Evolutionary conservation across 2,329 filamentous ascomycete species (phyloP).

Genomic region (Pestalotiopsis sp.): DNA sequence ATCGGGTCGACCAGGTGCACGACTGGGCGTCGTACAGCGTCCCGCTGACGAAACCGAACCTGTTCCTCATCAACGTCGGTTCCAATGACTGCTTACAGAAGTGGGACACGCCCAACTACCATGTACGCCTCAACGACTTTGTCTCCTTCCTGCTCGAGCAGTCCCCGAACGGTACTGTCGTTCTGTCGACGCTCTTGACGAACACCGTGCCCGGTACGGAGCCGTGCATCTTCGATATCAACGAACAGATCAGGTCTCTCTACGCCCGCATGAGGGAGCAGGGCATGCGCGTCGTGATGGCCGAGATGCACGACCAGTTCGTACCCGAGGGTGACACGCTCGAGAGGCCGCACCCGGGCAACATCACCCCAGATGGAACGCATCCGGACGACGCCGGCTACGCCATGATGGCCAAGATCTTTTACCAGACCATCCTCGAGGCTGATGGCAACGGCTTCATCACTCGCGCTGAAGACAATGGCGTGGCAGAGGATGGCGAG

Average conservation of each 20-base stretch:
- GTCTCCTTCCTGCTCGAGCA: slow-evolving; percentile 22
- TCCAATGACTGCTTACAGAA: slow-evolving; percentile 29
- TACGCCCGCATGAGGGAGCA: slow-evolving; percentile 12
- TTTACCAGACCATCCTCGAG: slow-evolving; percentile 21
- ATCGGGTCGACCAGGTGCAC: slow-evolving; percentile 26
- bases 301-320: slow-evolving; percentile 28
- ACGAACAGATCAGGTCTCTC: slow-evolving; percentile 22
- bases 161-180: slow-evolving; percentile 23
- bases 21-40: slow-evolving; percentile 19
- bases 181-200: slow-evolving; percentile 26
- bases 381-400: slow-evolving; percentile 26
- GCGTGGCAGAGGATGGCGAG: slow-evolving; percentile 18
- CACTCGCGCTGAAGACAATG: slow-evolving; percentile 17
- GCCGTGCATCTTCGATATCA: slow-evolving; percentile 20
- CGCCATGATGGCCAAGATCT: slow-evolving; percentile 23
- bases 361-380: slow-evolving; percentile 25
- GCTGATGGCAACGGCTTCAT: slow-evolving; percentile 20
- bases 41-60: slow-evolving; percentile 22
- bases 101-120: slow-evolving; percentile 19
- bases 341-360: slow-evolving; percentile 15
- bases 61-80: slow-evolving; percentile 28
- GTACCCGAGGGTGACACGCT: slow-evolving; percentile 14
- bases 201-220: slow-evolving; percentile 21
- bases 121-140: slow-evolving; percentile 20
- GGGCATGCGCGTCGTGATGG: slow-evolving; percentile 21